phyloP scores from a whole-genome alignment of 1,284 basidiomycete species.

The Tilletiopsis washingtonensis region DNA sequence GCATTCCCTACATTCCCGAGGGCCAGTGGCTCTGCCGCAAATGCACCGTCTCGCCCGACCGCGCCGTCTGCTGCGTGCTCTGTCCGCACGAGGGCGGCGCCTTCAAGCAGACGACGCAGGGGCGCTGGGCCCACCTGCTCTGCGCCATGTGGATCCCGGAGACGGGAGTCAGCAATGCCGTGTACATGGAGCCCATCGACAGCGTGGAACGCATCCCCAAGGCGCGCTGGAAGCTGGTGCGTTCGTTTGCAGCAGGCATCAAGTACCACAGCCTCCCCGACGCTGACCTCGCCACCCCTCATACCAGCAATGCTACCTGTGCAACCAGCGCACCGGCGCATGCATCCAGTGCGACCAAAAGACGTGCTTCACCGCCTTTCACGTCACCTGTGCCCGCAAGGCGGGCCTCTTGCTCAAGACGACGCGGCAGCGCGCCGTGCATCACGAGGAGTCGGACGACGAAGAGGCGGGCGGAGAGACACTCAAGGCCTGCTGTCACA shows the following conservation, averaged over 20 bases:
- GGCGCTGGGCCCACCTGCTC: conserved; percentile 91
- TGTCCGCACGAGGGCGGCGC: conserved; percentile 96
- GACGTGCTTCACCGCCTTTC: conserved; percentile 87
- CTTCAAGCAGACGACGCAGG: conserved; percentile 90
- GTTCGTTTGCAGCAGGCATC: conserved; percentile 40
- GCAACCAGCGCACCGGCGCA: conserved; percentile 72
- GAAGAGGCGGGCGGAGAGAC: conserved; percentile 19
- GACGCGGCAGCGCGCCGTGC: conserved; percentile 22
- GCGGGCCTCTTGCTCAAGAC: conserved; percentile 36
- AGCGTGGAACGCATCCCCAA: conserved; percentile 82
- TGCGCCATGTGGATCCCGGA: conserved; percentile 99
- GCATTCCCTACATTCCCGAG: conserved; percentile 97
- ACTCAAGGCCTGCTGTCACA: conserved; percentile 38
- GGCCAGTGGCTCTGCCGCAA: conserved; percentile 99
- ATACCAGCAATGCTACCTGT: conserved; percentile 62
- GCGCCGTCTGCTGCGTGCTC: conserved; percentile 82
- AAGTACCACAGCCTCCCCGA: neutral
- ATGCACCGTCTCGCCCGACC: conserved; percentile 94
- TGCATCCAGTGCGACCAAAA: conserved; percentile 94
- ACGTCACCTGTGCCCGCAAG: conserved; percentile 79
- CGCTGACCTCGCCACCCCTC: neutral
- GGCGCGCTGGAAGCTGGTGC: conserved; percentile 82
- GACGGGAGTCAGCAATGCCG: conserved; percentile 82
- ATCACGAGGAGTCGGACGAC: conserved; percentile 16
- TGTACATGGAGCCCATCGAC: conserved; percentile 97